Evolutionary conservation across 1,284 basidiomycete species (phyloP), one percentile per base, ranked within the genome.

Genomic region (Vanrija pseudolonga): DNA sequence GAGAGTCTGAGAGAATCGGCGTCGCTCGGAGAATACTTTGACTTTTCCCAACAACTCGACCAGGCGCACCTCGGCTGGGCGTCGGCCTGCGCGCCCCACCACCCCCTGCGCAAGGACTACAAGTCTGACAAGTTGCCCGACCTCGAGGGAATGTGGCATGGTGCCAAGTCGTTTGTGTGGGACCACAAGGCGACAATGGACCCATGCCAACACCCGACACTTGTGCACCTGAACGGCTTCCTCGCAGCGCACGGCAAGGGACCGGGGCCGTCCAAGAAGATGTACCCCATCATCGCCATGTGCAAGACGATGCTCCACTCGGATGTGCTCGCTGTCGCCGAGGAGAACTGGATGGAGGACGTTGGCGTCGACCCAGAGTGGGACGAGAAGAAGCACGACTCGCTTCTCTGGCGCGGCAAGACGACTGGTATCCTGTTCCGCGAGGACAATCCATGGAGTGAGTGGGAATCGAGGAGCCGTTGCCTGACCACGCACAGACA

Each of bases 381-480:
- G 82, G 80, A 81, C 26, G 74, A 80, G 19, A 86, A 83, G 71
- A 60, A 72, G 6, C 80, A 85, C 54, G 80, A 83, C 39, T 67
- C 81, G 26, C 63, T 87, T 26, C 69, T 81, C 20, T 87, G 86
- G 86, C 78, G 86, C 18, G 86, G 86, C 3, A 81, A 79, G 46
- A 85, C 81, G 47, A 87, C 86, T 0, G 86, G 85, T 1, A 85
- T 86, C 43, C 78, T 74, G 61, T 81, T 83, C 53, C 70, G 70
- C 0, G 58, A 67, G 6, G 57, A 67, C 2, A 74, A 73, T 11
- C 71, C 77, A 6, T 87, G 85, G 85, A 71, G 70, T 70, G 53
- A 60, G 70, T 58, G 4, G 7, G 5, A 24, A 6, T 24, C 24
- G 26, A 41, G 11, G 39, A 32, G 12, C 9, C 12, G 12, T 9